phyloP scores from a whole-genome alignment of 306 rosid species.

The apple (Malus domestica) region DNA sequence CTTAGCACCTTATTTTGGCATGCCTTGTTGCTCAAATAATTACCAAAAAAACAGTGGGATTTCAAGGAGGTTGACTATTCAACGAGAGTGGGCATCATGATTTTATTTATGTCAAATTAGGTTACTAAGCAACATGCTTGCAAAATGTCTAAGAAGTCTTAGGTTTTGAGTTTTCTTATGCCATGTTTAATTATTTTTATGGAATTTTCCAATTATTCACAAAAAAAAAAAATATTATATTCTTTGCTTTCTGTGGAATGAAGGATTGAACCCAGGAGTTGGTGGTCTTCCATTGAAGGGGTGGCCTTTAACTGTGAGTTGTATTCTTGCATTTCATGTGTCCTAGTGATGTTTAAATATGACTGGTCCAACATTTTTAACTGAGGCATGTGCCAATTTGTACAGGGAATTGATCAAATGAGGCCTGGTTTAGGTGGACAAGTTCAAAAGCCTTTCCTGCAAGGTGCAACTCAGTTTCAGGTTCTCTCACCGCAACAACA shows the following conservation, averaged over 20 bases:
- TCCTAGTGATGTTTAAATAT: conserved; percentile 11
- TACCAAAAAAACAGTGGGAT: background rate
- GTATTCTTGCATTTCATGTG: conserved; percentile 3
- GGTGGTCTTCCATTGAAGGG: conserved; percentile 82
- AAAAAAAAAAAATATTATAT: too few relatives aligned
- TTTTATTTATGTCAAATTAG: background rate
- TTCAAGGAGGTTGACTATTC: background rate
- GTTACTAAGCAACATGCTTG: background rate
- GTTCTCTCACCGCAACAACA: conserved; percentile 81
- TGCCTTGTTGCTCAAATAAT: background rate
- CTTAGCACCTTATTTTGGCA: background rate
- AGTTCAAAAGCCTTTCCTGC: conserved; percentile 87
- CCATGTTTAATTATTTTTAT: background rate
- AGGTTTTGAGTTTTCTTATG: background rate
- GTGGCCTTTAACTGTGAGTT: conserved; percentile 93
- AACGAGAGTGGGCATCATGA: too few relatives aligned
- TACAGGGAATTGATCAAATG: conserved; percentile 82
- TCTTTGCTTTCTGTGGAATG: conserved; percentile 19
- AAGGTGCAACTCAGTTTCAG: conserved; percentile 74
- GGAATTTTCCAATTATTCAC: background rate
- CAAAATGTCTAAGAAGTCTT: background rate
- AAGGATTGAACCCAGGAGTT: conserved; percentile 72
- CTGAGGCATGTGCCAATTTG: conserved; percentile 16
- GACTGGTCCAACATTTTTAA: conserved; percentile 22
- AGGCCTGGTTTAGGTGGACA: conserved; percentile 77